Percentiles rank a stretch among this genome's conserved stretches.
These are phyloP conservation scores for Sphagnum tenellum DNA, from an alignment of 225 moss, liverwort and hornwort species.

Conservation along the genomic window DNA sequence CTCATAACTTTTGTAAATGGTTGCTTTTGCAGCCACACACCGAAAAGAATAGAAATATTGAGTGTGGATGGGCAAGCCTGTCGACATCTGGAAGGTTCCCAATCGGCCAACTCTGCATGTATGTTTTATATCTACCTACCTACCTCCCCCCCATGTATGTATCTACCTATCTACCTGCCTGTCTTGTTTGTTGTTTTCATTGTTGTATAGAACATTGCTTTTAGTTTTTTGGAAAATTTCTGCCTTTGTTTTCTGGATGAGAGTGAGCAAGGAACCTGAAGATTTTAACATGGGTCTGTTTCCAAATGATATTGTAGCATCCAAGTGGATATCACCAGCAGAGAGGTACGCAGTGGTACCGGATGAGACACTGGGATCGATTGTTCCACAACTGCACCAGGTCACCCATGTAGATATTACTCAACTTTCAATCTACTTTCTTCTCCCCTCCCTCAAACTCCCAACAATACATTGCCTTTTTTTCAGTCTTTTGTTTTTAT, in stretches of 20 bases:
- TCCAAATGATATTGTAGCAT: slow-evolving; percentile 27
- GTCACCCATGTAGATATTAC: slow-evolving; percentile 25
- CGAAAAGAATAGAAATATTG: slow-evolving; percentile 60
- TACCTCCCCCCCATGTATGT: no score
- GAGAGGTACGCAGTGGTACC: slow-evolving; percentile 95
- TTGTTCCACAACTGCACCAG: slow-evolving; percentile 39
- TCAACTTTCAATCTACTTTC: no score
- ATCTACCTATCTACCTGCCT: neutral
- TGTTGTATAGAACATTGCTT: no score
- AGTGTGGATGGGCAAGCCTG: slow-evolving; percentile 63
- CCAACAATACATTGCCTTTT: no score
- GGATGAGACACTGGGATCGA: slow-evolving; percentile 46
- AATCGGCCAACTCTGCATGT: slow-evolving; percentile 52
- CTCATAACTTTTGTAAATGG: neutral
- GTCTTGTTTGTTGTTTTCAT: neutral
- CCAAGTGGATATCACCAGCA: slow-evolving; percentile 64
- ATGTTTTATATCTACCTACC: slow-evolving; percentile 1
- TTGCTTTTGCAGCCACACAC: slow-evolving; percentile 34
- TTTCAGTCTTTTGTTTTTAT: no score
- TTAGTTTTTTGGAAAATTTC: no score
- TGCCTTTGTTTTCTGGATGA: no score
- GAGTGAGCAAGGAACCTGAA: no score
- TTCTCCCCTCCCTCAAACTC: no score
- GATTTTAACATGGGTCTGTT: no score
- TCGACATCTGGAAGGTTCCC: slow-evolving; percentile 49